These are phyloP conservation scores for Gloeopeniophorella convolvens DNA, from an alignment of 768 basidiomycete species.

Conservation along the genomic window DNA sequence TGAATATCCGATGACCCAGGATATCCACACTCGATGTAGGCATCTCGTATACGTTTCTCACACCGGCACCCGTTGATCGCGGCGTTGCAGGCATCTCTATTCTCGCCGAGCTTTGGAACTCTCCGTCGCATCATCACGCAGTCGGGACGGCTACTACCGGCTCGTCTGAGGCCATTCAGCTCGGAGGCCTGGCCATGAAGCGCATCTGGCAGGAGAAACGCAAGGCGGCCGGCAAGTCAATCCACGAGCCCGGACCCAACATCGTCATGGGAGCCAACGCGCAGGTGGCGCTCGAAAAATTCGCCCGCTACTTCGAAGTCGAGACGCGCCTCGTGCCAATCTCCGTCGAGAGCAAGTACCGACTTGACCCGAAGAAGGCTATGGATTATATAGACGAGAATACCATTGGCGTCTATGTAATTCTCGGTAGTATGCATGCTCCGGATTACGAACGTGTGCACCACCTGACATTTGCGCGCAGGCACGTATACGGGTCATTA, in stretches of 20 bases:
- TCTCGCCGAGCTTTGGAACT: conserved; percentile 65
- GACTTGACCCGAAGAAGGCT: conserved; percentile 63
- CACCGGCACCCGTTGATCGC: conserved; percentile 36
- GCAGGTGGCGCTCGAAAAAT: conserved; percentile 66
- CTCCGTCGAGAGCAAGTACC: conserved; percentile 62
- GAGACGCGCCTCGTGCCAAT: conserved; percentile 61
- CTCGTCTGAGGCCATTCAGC: conserved; percentile 65
- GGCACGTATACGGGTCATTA: conserved; percentile 49
- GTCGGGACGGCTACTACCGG: conserved; percentile 69
- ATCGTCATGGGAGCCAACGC: conserved; percentile 64
- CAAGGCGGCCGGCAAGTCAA: conserved; percentile 58
- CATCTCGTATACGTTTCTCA: neutral
- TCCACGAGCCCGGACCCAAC: conserved; percentile 60
- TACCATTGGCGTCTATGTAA: conserved; percentile 62
- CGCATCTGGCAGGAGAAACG: conserved; percentile 62
- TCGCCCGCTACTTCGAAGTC: conserved; percentile 62
- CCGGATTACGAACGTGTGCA: neutral
- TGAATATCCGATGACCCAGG: conserved; percentile 58
- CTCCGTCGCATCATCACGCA: conserved; percentile 45
- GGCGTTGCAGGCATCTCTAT: conserved; percentile 42
- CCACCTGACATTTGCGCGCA: conserved; percentile 1
- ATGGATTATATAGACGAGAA: conserved; percentile 67
- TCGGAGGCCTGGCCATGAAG: conserved; percentile 69
- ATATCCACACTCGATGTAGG: conserved; percentile 20
- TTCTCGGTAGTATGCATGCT: conserved; percentile 39